Conservation (phyloP, 495 filamentous ascomycete genomes). For the Astrothelium subdiscretum region DNA sequence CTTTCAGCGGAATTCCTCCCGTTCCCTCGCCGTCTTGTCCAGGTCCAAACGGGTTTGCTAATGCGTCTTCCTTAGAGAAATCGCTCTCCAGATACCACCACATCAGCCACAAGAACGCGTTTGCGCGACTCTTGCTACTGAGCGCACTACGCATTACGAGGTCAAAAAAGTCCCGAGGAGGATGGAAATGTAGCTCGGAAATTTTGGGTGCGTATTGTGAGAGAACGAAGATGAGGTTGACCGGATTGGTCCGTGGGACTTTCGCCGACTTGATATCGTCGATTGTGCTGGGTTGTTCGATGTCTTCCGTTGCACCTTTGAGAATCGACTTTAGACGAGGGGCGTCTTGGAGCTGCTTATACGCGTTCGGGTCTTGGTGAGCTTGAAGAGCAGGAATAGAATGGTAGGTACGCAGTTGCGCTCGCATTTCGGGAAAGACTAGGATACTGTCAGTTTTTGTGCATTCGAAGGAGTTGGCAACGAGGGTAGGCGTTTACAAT, state of each 20-base stretch:
- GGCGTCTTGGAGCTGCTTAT: conserved; percentile 96
- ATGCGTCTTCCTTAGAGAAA: conserved; percentile 69
- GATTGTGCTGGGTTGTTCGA: conserved; percentile 72
- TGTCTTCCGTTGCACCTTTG: conserved; percentile 91
- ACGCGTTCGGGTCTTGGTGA: conserved; percentile 85
- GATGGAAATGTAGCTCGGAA: conserved; percentile 84
- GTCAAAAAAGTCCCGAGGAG: conserved; percentile 84
- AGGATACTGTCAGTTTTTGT: conserved; percentile 1
- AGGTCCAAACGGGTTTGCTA: conserved; percentile 79
- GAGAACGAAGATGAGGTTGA: conserved; percentile 92
- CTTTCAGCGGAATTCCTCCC: conserved; percentile 61
- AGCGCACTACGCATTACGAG: conserved; percentile 81
- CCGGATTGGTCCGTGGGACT: conserved; percentile 84
- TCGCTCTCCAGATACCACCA: conserved; percentile 99
- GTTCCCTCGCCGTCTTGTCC: conserved; percentile 53
- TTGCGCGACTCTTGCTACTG: conserved; percentile 73
- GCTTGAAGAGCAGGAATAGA: conserved; percentile 94
- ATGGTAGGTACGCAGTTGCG: conserved; percentile 94
- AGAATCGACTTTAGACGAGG: conserved; percentile 93
- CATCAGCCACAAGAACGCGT: conserved; percentile 92
- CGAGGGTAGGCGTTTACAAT: conserved; percentile 50
- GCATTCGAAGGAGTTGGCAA: background rate
- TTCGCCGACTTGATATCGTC: conserved; percentile 60
- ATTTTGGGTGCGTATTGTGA: conserved; percentile 83
- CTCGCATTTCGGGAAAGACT: conserved; percentile 99